Percentiles rank a stretch among this genome's conserved stretches.
Evolutionary conservation across 345 rosid genomes (phyloP).

Genomic region (Gossypium longicalyx): DNA sequence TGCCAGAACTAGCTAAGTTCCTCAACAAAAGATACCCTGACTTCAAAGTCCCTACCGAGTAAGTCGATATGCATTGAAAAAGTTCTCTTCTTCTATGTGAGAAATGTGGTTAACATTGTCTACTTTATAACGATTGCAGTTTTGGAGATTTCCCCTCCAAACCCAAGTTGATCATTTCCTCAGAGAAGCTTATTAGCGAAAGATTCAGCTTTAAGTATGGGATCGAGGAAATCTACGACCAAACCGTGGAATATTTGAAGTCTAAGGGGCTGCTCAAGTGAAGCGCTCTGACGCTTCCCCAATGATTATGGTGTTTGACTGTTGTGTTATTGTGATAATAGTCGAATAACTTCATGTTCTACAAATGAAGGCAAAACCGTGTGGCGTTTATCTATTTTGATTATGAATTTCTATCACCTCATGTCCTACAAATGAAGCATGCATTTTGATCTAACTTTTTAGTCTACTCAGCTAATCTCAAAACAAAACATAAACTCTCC

Average conservation of each 20-base stretch:
- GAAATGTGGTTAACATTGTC: neutral
- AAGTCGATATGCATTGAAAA: slow-evolving; percentile 23
- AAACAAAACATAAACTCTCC: neutral
- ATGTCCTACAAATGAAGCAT: too few relatives aligned
- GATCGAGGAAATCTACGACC: slow-evolving; percentile 70
- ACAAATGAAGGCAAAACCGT: neutral
- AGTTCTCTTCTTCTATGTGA: neutral
- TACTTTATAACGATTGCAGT: slow-evolving; percentile 30
- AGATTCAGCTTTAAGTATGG: slow-evolving; percentile 72
- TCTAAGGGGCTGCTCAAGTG: slow-evolving; percentile 42
- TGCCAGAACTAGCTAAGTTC: slow-evolving; percentile 59
- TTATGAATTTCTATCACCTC: neutral
- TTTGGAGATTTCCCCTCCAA: slow-evolving; percentile 59
- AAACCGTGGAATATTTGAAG: slow-evolving; percentile 51
- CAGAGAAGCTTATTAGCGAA: slow-evolving; percentile 59
- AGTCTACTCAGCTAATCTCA: neutral
- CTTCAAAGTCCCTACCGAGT: slow-evolving; percentile 62
- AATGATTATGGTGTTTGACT: neutral
- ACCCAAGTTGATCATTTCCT: slow-evolving; percentile 58
- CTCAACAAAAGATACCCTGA: slow-evolving; percentile 61
- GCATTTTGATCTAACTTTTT: neutral
- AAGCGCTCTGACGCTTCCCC: neutral
- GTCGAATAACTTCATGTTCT: neutral
- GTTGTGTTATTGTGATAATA: neutral
- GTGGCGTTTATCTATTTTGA: neutral